phyloP scores from a whole-genome alignment of 2,329 filamentous ascomycete species.

The Hypoxylon sp. region DNA sequence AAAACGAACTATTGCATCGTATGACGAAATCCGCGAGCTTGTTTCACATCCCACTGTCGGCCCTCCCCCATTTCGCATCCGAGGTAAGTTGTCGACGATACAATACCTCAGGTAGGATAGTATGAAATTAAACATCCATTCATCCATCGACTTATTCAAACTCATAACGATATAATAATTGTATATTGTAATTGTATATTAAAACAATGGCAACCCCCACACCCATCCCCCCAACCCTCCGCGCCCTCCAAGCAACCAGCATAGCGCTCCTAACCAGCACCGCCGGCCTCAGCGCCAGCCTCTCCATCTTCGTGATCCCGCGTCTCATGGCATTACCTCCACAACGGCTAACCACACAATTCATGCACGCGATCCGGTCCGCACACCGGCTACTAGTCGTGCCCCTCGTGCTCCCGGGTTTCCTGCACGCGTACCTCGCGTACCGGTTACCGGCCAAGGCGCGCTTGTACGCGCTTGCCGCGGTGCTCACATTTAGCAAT shows the following conservation, averaged over 20 bases:
- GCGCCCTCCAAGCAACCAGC: conserved; percentile 64
- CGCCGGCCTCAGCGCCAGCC: conserved; percentile 56
- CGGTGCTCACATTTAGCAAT: conserved; percentile 61
- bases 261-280: conserved; percentile 66
- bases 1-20: background rate
- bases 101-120: background rate
- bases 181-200: too few species aligned
- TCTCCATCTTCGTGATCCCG: conserved; percentile 64
- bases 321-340: conserved; percentile 69
- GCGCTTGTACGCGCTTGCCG: conserved; percentile 62
- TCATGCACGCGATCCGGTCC: conserved; percentile 60
- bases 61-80: background rate
- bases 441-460: conserved; percentile 50
- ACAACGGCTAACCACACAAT: conserved; percentile 69
- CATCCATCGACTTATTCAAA: background rate
- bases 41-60: background rate
- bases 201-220: conserved; percentile 12
- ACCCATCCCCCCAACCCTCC: conserved; percentile 52
- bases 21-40: background rate
- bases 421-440: conserved; percentile 63
- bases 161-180: too few species aligned
- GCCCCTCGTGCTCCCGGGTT: conserved; percentile 58
- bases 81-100: background rate
- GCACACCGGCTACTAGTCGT: conserved; percentile 59
- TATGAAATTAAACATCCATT: background rate